Evolutionary conservation across 2,329 filamentous ascomycete genomes (phyloP).

Genomic region (Metarhizium rileyi): DNA sequence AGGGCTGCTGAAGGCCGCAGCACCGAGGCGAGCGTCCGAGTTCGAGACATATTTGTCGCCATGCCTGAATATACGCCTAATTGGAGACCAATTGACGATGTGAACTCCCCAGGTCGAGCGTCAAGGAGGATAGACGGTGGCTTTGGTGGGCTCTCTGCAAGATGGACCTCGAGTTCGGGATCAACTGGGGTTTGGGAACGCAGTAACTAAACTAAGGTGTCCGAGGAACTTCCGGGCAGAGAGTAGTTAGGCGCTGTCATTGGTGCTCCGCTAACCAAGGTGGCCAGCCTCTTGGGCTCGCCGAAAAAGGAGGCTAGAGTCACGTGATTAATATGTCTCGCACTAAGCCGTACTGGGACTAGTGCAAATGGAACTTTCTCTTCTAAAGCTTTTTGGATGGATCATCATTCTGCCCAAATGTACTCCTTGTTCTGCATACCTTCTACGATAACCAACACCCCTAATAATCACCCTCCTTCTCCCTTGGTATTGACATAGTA

Average conservation of each 20-base stretch:
- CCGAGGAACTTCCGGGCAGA: constrained; percentile 22
- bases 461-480: constrained; percentile 11
- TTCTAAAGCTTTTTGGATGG: constrained; percentile 10
- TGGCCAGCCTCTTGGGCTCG: background rate
- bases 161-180: constrained; percentile 2
- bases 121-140: constrained; percentile 7
- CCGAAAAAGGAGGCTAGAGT: background rate
- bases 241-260: background rate
- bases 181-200: background rate
- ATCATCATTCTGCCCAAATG: constrained; percentile 12
- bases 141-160: constrained; percentile 11
- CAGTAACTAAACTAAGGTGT: constrained; percentile 1
- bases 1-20: constrained; percentile 38
- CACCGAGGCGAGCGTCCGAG: constrained; percentile 45
- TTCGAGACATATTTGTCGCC: constrained; percentile 51
- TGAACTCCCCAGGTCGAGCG: background rate
- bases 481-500: constrained; percentile 9
- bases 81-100: constrained; percentile 35
- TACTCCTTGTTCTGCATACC: constrained; percentile 15
- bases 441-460: background rate
- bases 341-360: background rate
- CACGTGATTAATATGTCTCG: constrained; percentile 1
- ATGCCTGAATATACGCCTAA: constrained; percentile 33
- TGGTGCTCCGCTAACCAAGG: background rate
- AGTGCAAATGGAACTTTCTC: constrained; percentile 9